phyloP scores from a whole-genome alignment of 805 yeast species.

The Yarrowia alimentaria region DNA sequence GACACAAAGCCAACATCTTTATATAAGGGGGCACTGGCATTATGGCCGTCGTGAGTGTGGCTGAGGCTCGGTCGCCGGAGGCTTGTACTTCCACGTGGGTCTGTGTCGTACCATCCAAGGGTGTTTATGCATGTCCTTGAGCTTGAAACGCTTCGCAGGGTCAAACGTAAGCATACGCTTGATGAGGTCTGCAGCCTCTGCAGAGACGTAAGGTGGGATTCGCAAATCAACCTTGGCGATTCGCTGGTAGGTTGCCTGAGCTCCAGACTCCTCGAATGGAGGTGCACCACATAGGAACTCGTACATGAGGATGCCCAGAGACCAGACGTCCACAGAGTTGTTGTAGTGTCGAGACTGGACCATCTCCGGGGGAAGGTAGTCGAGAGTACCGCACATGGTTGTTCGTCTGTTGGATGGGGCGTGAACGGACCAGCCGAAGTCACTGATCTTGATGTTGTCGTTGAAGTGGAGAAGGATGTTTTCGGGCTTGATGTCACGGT shows the following conservation, averaged over 20 bases:
- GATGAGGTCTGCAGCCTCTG: constrained; percentile 77
- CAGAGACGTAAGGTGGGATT: constrained; percentile 67
- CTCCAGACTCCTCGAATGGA: constrained; percentile 83
- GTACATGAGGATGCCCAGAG: constrained; percentile 80
- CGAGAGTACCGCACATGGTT: constrained; percentile 93
- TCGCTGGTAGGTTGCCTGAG: constrained; percentile 67
- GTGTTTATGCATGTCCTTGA: constrained; percentile 64
- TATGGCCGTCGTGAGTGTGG: too few species aligned
- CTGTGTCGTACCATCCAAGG: constrained; percentile 79
- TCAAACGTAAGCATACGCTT: constrained; percentile 58
- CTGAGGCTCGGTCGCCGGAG: not conserved
- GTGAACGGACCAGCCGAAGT: constrained; percentile 94
- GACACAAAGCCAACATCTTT: too few species aligned
- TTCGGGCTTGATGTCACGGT: constrained; percentile 93
- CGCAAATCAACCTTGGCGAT: constrained; percentile 74
- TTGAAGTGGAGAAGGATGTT: constrained; percentile 76
- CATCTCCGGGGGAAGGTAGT: constrained; percentile 94
- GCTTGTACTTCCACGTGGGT: constrained; percentile 51
- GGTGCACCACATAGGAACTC: constrained; percentile 87
- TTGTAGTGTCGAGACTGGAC: constrained; percentile 80
- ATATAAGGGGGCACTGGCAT: too few species aligned
- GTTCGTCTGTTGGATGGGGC: constrained; percentile 59
- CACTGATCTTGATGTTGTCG: constrained; percentile 79
- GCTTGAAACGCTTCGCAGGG: constrained; percentile 62
- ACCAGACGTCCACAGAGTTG: constrained; percentile 83